Evolutionary conservation across 495 filamentous ascomycete genomes (phyloP), one percentile per base, ranked within the genome.

Genomic region (Tuber calosporum): DNA sequence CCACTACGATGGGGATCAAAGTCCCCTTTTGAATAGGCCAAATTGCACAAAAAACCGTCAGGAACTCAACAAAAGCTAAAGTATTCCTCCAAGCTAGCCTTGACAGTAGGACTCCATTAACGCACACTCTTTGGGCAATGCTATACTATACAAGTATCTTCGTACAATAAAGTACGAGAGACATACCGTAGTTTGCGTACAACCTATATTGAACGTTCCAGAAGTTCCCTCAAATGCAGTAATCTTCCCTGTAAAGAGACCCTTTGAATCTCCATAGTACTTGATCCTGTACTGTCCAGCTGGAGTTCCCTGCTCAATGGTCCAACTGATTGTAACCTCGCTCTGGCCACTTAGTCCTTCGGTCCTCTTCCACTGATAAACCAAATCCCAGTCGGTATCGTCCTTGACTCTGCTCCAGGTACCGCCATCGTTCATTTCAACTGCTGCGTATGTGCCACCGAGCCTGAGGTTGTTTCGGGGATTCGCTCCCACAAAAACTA

Each of bases 211-310:
- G 84, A 97, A 96, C 73, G 81, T 82, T 42, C 86, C 84, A 81
- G 91, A 92, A 20, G 86, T 85, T 0, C 94, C 93, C 81, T 94
- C 90, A 85, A 98, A 97, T 68, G 85, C 79, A 58, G 84, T 86
- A 67, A 97, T 87, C 30, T 79, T 82, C n/a, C 93, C 94, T 15
- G 84, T 81, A 37, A 90, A 76, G 72, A 83, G 73, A 22, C 84
- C 84, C 86, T 93, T 97, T 37, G 88, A 86, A 83, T 96, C 92
- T 0, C 94, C 94, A 84, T 88, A 95, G 79, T 98, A 98, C 83
- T 86, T 87, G 71, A 98, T 83, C 39, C 94, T 85, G 84, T 96
- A 97, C 77, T 85, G 85, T 22, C 93, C 94, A 62, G 83, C 82
- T 76, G 84, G 81, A 81, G 5, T 83, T 81, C 41, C 72, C 71